Conservation (phyloP, 2,329 filamentous ascomycete genomes). For the Alternaria panax region DNA sequence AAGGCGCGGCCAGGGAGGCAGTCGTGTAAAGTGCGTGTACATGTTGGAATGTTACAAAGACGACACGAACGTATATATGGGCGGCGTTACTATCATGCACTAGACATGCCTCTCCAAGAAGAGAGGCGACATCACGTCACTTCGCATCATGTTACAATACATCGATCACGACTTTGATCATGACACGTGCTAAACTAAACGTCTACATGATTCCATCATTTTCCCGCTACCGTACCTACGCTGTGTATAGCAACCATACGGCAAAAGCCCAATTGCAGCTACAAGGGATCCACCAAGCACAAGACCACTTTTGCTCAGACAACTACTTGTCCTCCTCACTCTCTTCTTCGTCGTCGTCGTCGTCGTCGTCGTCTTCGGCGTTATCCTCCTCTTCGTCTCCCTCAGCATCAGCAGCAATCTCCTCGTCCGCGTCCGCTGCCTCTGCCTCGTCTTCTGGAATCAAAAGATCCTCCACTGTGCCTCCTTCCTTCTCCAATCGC, state of each 20-base stretch:
- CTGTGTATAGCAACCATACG: conserved; percentile 1
- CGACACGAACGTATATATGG: conserved; percentile 15
- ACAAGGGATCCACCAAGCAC: background rate
- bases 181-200: background rate
- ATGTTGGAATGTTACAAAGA: conserved; percentile 6
- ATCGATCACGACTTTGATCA: background rate
- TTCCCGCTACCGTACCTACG: conserved; percentile 3
- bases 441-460: conserved; percentile 43
- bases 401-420: conserved; percentile 41
- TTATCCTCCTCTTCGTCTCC: conserved; percentile 40
- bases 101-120: background rate
- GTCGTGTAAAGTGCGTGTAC: conserved; percentile 2
- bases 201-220: conserved; percentile 10
- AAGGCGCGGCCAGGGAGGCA: conserved; percentile 25
- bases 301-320: background rate
- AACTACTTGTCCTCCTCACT: conserved; percentile 2
- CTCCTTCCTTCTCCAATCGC: conserved; percentile 77
- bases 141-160: background rate
- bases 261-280: background rate
- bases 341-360: conserved; percentile 25
- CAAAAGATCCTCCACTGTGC: conserved; percentile 51
- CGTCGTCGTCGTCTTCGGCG: conserved; percentile 33
- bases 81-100: conserved; percentile 9
- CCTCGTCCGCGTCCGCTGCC: conserved; percentile 44
- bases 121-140: background rate